Evolutionary conservation across 345 rosid species (phyloP), one percentile per base, ranked within the genome.

Genomic region (Ailanthus altissimus): DNA sequence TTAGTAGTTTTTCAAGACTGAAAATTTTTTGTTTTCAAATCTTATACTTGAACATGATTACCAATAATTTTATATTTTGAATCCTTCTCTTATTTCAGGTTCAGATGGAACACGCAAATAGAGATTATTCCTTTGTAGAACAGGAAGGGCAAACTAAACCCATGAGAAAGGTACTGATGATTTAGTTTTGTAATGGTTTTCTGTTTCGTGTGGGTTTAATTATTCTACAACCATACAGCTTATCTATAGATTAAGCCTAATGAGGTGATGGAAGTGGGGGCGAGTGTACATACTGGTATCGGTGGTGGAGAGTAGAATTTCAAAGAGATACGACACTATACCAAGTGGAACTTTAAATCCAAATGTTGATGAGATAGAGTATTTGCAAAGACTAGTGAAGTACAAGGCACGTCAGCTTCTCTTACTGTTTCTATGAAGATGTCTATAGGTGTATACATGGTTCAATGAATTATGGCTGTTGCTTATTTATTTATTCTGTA

Each of bases 271-370:
- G 81, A 88, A 80, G 82, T 49, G 12, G 95, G 98, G 56, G 88
- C 80, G 87, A 77, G 70, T 94, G 70, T 82, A 67, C 83, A 63
- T 94, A 18, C 95, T 97, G 0, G 97, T 94, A 18, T 94, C 97
- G 2, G 77, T 91, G 8, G 86, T 93, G 6, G 98, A 93, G 84
- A 81, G 85, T 49, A 89, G 89, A 77, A 85, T 94, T 64, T 85
- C 93, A 57, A 91, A 78, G 91, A 90, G 98, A 82, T 93, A 81
- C 50, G 97, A 90, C 66, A 86, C 89, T 54, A 93, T 94, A 78
- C 98, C 98, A 20, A 91, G 95, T 69, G 97, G 97, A 77, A 94
- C 97, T 47, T 88, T 93, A 59, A 74, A 88, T 84, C 97, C 97
- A 49, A 94, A 94, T 83, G 97, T 96, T 10, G 98, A 94, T 72